phyloP scores from a whole-genome alignment of 75 land plant genomes.

The Pinus taeda region DNA sequence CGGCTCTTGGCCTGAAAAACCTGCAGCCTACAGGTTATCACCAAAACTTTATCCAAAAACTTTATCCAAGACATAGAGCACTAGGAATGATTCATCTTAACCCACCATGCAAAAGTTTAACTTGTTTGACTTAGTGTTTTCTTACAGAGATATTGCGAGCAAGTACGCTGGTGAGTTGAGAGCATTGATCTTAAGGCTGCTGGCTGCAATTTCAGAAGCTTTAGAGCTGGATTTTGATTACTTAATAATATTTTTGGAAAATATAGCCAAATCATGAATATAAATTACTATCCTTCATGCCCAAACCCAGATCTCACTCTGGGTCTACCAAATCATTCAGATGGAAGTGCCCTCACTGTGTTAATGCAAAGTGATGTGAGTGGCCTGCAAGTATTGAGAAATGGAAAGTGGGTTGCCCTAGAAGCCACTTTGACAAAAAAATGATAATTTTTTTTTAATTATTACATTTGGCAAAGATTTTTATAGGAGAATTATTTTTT shows the following conservation, averaged over 20 bases:
- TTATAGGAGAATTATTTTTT: too few relatives aligned
- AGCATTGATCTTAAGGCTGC: conserved; percentile 20
- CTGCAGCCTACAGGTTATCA: conserved; percentile 13
- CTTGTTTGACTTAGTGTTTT: background rate
- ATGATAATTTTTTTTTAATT: too few relatives aligned
- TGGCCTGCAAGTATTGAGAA: conserved; percentile 44
- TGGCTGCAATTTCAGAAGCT: conserved; percentile 53
- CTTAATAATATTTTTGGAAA: conserved; percentile 34
- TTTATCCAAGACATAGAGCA: too few relatives aligned
- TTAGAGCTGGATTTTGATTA: conserved; percentile 36
- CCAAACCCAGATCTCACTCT: conserved; percentile 67
- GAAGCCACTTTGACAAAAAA: background rate
- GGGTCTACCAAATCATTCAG: conserved; percentile 56
- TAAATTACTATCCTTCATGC: conserved; percentile 75
- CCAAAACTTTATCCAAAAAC: too few relatives aligned
- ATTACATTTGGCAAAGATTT: too few relatives aligned
- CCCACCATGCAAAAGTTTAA: too few relatives aligned
- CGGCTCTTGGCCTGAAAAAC: conserved; percentile 56
- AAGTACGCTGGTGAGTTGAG: conserved; percentile 17
- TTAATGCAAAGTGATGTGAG: conserved; percentile 53
- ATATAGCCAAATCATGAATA: conserved; percentile 42
- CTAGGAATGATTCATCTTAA: conserved; percentile 24
- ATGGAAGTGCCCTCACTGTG: conserved; percentile 48
- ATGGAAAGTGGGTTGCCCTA: conserved; percentile 38
- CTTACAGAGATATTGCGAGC: conserved; percentile 33